Evolutionary conservation across 768 basidiomycete genomes (phyloP), one percentile per base, ranked within the genome.

Genomic region (Boletus eberwhitei): DNA sequence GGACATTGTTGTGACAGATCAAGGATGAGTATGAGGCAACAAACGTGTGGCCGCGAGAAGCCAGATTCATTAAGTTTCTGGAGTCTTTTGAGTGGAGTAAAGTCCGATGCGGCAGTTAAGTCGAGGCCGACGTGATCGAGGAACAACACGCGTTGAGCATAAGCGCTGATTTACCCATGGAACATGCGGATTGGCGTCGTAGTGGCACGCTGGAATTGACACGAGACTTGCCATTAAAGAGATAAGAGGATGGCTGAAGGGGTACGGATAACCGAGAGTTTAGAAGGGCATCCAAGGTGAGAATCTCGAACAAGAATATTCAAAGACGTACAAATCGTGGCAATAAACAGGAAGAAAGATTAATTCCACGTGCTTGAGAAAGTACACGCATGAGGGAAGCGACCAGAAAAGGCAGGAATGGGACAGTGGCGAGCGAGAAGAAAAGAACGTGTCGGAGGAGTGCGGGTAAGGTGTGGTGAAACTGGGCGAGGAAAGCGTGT

Each of bases 1-100:
- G 88, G 79, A 75, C 74, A 72, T 75, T 77, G 79, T 78, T 67
- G 63, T 66, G 81, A 85, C 79, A 79, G 81, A 87, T 82, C 83
- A 83, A 82, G 79, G 74, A 80, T 37, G 82, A 82, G 79, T 80
- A 77, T 75, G 77, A 79, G 74, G 79, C 77, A 75, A 71, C 70
- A 71, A 86, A 88, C 87, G 85, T 89, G 87, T 79, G 76, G 73
- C 71, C 74, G 69, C 70, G 73, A 82, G 83, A 86, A 86, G 82
- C 71, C 77, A 81, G 77, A 77, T 79, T 78, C 79, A 77, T 79
- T 76, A 76, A 76, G 71, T 67, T 70, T 66, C 75, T 73, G 75
- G 75, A 76, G 76, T 70, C 73, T 80, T 82, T 81, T 79, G 74
- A 77, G 85, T 89, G 86, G 87, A 87, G 85, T 77, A 79, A 78